Base-by-base conservation (phyloP, 2,329 filamentous ascomycete genomes). In the Conoideocrella luteorostrata region DNA sequence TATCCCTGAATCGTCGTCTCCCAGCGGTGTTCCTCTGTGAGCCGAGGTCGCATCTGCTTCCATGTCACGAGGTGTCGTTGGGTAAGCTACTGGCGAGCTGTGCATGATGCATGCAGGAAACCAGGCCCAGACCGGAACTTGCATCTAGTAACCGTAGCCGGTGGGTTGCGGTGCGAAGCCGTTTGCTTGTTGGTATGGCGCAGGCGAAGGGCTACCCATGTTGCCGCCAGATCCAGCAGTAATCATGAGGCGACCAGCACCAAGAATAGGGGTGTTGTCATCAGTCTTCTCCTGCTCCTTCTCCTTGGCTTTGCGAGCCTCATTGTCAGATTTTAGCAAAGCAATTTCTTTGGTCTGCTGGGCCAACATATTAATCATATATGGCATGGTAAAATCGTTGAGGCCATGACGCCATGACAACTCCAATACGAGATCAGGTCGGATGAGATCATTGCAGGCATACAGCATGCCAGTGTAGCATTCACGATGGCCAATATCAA, bases 401-500 rank as follows among this genome's bases (percentile, higher is more conserved):
- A 98, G 84, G 47, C 89, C 88, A 62, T 95, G 77, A 56, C 93
- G 91, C 93, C 93, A 98, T 47, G 93, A 97, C 46, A 98, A 79
- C 71, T 98, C 93, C 66, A 98, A 80, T 47, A 98, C 85, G 41
- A 94, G 75, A 60, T 97, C 89, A 4, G 94, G 85, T 15, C 88
- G 88, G 55, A 98, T 90, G 49, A 98, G 84, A 47, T 97, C 93
- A 68, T 98, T 95, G 76, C 93, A 98, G 41, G 94, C 85, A 62
- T 98, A 98, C 39, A 98, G 78, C 90, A 98, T 98, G 61, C 90
- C 94, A n/a, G 96, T 93, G 63, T 95, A 98, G 77, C 93, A 98
- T 67, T 98, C 93, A 50, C 91, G 89, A 74, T 91, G 95, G 57
- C 94, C 93, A 68, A 98, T 96, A 62, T 98, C 93, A 59, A 98